Evolutionary conservation across 1,284 basidiomycete species (phyloP).

Genomic region (Calocybe gambosa): DNA sequence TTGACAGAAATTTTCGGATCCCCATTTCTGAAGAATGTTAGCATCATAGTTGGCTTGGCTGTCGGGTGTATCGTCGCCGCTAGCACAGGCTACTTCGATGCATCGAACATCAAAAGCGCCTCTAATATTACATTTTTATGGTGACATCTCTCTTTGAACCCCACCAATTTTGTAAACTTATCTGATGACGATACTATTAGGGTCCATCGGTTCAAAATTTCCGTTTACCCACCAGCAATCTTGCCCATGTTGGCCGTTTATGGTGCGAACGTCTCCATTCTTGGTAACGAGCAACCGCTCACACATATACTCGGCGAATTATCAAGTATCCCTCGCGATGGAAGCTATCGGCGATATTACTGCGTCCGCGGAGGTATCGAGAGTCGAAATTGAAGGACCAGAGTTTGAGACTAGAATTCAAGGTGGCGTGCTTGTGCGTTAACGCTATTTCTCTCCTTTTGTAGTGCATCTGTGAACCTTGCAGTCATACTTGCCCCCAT

Average conservation of each 20-base stretch:
- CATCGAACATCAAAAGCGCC: slow-evolving; percentile 53
- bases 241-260: slow-evolving; percentile 82
- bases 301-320: background rate
- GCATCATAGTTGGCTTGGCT: slow-evolving; percentile 67
- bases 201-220: slow-evolving; percentile 76
- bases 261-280: slow-evolving; percentile 30
- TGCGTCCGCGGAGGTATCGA: slow-evolving; percentile 77
- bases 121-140: slow-evolving; percentile 80
- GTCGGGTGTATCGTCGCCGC: slow-evolving; percentile 79
- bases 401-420: slow-evolving; percentile 79
- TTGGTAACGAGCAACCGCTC: background rate
- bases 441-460: slow-evolving; percentile 16
- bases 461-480: background rate
- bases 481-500: background rate
- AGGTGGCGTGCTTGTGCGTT: slow-evolving; percentile 72
- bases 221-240: slow-evolving; percentile 77
- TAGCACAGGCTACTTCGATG: slow-evolving; percentile 68
- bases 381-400: slow-evolving; percentile 58
- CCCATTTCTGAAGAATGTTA: slow-evolving; percentile 77
- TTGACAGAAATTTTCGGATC: slow-evolving; percentile 75
- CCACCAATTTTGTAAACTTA: background rate
- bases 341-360: slow-evolving; percentile 87
- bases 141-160: slow-evolving; percentile 22
- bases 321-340: slow-evolving; percentile 66
- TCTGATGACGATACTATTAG: slow-evolving; percentile 28